A percentile compares a stretch with the other conserved stretches of the same genome.
Conservation (phyloP, 345 rosid species). For the Noccaea bulbosa region DNA sequence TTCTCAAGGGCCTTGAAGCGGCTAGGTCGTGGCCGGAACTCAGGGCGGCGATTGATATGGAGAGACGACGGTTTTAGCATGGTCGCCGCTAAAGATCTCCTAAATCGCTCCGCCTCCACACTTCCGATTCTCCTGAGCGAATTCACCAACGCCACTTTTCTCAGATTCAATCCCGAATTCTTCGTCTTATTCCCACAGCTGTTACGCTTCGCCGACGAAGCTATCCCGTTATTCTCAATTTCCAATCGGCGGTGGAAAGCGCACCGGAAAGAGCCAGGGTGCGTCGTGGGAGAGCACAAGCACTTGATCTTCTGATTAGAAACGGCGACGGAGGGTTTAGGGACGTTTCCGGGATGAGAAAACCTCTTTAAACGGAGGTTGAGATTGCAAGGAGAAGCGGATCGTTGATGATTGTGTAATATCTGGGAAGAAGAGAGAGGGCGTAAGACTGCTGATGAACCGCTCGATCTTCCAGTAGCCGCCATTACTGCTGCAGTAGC, state of each 20-base stretch:
- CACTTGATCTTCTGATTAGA: slow-evolving; percentile 52
- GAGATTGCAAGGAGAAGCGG: slow-evolving; percentile 31
- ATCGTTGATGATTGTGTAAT: slow-evolving; percentile 22
- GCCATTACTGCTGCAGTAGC: slow-evolving; percentile 28
- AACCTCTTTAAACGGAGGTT: slow-evolving; percentile 2
- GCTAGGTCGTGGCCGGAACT: slow-evolving; percentile 73
- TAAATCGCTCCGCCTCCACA: slow-evolving; percentile 70
- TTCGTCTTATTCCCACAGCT: background rate
- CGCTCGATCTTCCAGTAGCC: slow-evolving; percentile 35
- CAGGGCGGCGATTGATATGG: slow-evolving; percentile 55
- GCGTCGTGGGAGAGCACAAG: slow-evolving; percentile 84
- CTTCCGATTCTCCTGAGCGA: slow-evolving; percentile 70
- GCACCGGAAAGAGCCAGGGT: slow-evolving; percentile 86
- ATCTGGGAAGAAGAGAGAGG: slow-evolving; percentile 34
- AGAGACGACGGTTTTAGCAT: slow-evolving; percentile 62
- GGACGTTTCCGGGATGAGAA: slow-evolving; percentile 3
- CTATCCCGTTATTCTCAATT: slow-evolving; percentile 17
- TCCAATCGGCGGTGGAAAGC: slow-evolving; percentile 57
- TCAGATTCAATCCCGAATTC: slow-evolving; percentile 18
- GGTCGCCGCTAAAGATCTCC: slow-evolving; percentile 53
- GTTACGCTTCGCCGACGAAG: background rate
- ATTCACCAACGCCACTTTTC: slow-evolving; percentile 79
- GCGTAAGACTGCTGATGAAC: slow-evolving; percentile 27
- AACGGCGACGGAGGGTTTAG: slow-evolving; percentile 21
- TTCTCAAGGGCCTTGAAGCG: slow-evolving; percentile 58